These are phyloP conservation scores for Polyplosphaeria fusca DNA, from an alignment of 495 filamentous ascomycete genomes.

Conservation along the genomic window DNA sequence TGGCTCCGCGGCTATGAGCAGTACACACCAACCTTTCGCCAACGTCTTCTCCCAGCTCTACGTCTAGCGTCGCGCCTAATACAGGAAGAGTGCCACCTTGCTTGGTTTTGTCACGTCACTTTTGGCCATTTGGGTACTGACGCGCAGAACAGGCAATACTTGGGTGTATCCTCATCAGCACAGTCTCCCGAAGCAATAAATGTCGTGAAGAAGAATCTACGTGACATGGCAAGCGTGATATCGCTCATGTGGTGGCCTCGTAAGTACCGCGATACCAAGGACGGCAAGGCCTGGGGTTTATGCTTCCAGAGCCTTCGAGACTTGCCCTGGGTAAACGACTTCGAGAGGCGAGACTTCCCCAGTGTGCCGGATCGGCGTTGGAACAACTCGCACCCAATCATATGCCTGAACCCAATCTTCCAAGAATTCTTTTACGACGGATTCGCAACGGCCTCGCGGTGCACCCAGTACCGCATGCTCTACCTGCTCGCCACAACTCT, in stretches of 20 bases:
- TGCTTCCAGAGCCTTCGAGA: not conserved
- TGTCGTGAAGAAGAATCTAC: not conserved
- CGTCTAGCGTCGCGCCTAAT: slow-evolving; percentile 13
- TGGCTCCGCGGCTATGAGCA: slow-evolving; percentile 18
- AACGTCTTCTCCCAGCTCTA: slow-evolving; percentile 5
- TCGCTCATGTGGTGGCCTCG: slow-evolving; percentile 6
- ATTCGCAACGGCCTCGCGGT: not conserved
- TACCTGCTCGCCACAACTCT: slow-evolving; percentile 18
- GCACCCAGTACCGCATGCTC: not conserved
- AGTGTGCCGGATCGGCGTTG: not conserved
- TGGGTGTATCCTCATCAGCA: not conserved
- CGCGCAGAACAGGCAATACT: not conserved
- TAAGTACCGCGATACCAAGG: not conserved
- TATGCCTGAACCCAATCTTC: not conserved
- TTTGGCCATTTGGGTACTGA: slow-evolving; percentile 2
- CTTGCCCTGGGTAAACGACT: not conserved
- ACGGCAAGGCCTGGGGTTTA: not conserved
- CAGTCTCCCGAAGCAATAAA: not conserved
- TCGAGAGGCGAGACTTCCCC: not conserved
- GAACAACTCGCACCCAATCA: not conserved
- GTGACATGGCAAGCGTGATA: not conserved
- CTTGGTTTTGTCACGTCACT: slow-evolving; percentile 16
- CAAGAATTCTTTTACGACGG: slow-evolving; percentile 3
- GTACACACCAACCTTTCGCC: slow-evolving; percentile 1
- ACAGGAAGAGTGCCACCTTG: slow-evolving; percentile 12